Evolutionary conservation across 345 rosid species (phyloP), one percentile per base, ranked within the genome.

Genomic region (Rubroshorea leprosula): DNA sequence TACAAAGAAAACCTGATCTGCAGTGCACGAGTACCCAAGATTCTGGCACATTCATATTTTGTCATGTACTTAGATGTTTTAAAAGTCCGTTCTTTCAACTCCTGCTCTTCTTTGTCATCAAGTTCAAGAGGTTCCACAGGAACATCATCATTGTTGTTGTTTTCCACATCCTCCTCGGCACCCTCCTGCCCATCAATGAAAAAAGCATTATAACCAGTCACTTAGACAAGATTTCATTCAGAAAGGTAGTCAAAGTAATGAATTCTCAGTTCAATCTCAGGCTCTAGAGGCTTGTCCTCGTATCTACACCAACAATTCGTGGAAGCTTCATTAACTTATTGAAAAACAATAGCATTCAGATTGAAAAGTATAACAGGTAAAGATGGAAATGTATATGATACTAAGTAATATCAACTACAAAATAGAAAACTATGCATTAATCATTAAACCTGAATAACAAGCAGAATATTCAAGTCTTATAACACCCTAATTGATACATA

Each of bases 251-350:
- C 10, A 21, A 31, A 51, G n/a, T 0, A 44, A 41, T 15, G 17
- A 54, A 49, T 29, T 54, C 79, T 62, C 60, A 86, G 97, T 53
- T 92, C 98, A 44, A 84, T 70, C 35, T 92, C 94, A 38, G 93
- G 90, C 86, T 92, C 91, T 8, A 71, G 63, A 26, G 96, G 96
- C 80, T 86, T 95, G 19, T 92, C 97, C 58, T 84, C 95, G n/a
- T 92, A 89, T 35, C 96, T 86, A 75, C 65, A 80, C 45, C 29
- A 67, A 54, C 5, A 43, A 21, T 58, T 64, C 10, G 24, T 52
- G 15, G 5, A 1, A 72, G 38, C 29, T 48, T 2, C 45, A 49
- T 63, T 26, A 65, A 39, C n/a, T 64, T 49, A 5, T 5, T 16
- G 26, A 6, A 10, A 35, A 58, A 24, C 19, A 31, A 50, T 35